Base-by-base conservation (phyloP, 2,329 filamentous ascomycete species). In the Epichloe sp. region DNA sequence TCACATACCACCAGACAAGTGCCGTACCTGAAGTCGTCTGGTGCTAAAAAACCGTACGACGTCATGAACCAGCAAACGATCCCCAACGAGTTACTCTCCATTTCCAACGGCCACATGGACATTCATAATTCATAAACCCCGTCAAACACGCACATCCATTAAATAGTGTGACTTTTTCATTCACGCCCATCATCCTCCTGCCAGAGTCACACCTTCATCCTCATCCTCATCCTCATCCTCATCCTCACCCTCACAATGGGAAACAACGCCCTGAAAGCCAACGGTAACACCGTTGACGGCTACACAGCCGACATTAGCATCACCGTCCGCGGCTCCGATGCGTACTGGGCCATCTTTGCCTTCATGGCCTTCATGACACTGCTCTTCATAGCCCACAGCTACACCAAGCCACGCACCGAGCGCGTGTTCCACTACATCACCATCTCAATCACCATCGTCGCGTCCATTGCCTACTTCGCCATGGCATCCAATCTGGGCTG, bases 301-400 rank as follows among this genome's bases (percentile, higher is more conserved):
- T 47, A 54, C 74, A 73, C 2, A 7, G 73, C 73, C 15, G 70
- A 82, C 59, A 75, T 84, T 41, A 68, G 69, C 55, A 80, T 84
- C 58, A 82, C 79, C 11, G 68, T 63, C 17, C 76, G 65, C 59
- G 82, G 79, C 14, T 82, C 78, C 1, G 72, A 82, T 62, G 82
- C 77, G 69, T 82, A 83, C 60, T 85, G 76, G 65, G 68, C 81
- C 7, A 74, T 83, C 15, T 78, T 72, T 54, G 74, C 79, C 1
- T 63, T 80, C 45, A 84, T 85, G 79, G 73, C 68, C 2, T 53
- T 73, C 3, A 63, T 74, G 0, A 79, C 77, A 1, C 62, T 85
- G 17, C 56, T 58, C 47, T 78, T 83, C 60, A 64, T 81, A 34
- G 76, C 63, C 3, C 64, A 78, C 14, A 71, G 73, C 2, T 67